Percentiles rank a stretch among this genome's conserved stretches.
These are phyloP conservation scores for Centaurea solstitialis DNA, from an alignment of 129 eudicot genomes.

Conservation along the genomic window DNA sequence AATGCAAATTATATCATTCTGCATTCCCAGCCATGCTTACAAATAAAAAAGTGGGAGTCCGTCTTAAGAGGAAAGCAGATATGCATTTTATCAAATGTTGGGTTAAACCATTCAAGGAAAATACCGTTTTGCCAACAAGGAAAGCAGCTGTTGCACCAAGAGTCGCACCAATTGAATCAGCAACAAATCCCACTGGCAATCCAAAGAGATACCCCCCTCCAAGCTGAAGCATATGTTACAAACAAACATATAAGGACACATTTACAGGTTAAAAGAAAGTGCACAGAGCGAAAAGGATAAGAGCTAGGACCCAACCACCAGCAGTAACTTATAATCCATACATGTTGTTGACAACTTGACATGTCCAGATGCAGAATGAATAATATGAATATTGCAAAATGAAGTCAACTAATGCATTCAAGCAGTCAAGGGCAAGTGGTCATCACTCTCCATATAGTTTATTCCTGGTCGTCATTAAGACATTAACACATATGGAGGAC, in stretches of 20 bases:
- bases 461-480: neutral
- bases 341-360: neutral
- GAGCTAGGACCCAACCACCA: neutral
- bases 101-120: conserved; percentile 15
- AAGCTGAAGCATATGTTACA: conserved; percentile 52
- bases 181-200: conserved; percentile 81
- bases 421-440: neutral
- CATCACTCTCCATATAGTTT: neutral
- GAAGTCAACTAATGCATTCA: conserved; percentile 1
- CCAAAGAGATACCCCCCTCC: conserved; percentile 99
- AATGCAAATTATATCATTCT: conserved; percentile 11
- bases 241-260: conserved; percentile 8
- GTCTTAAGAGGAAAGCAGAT: conserved; percentile 1
- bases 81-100: conserved; percentile 2
- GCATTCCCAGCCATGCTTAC: conserved; percentile 1
- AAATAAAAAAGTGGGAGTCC: neutral
- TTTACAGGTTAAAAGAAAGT: neutral
- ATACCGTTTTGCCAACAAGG: conserved; percentile 91
- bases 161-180: conserved; percentile 95
- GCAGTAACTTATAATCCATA: neutral
- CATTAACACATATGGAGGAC: neutral
- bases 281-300: neutral
- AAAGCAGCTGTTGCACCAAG: conserved; percentile 95
- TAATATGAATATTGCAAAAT: conserved; percentile 3
- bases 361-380: neutral